Percentiles rank a stretch among this genome's conserved stretches.
Conservation (phyloP, 2,329 filamentous ascomycete species). For the Plenodomus biglobosus region DNA sequence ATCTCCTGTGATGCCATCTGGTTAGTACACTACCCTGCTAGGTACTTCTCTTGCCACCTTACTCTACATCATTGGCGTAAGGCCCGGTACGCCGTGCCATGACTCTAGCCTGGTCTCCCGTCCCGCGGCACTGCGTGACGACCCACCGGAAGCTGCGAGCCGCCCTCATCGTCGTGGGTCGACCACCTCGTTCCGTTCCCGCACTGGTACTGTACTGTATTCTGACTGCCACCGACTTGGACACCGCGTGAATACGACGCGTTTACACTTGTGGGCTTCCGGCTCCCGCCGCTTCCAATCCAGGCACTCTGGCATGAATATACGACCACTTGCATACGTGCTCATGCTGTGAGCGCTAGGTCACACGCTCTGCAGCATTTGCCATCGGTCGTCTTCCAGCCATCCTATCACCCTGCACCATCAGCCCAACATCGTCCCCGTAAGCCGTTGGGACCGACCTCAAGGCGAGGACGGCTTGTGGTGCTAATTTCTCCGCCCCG, state of each 20-base stretch:
- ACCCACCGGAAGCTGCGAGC: not conserved
- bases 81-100: too few relatives aligned
- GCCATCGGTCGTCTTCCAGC: too few relatives aligned
- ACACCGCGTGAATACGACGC: not conserved
- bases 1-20: not conserved
- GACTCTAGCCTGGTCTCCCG: too few relatives aligned
- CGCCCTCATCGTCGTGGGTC: not conserved
- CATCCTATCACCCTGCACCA: not conserved
- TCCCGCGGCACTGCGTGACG: not conserved
- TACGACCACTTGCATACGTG: not conserved
- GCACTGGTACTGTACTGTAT: not conserved
- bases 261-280: conserved; percentile 5
- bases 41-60: too few relatives aligned
- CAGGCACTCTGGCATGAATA: conserved; percentile 7
- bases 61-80: not conserved
- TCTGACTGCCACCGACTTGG: not conserved
- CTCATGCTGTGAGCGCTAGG: not conserved
- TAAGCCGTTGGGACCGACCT: conserved; percentile 1
- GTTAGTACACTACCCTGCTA: too few relatives aligned
- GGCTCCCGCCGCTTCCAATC: conserved; percentile 21
- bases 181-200: not conserved
- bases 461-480: not conserved
- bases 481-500: not conserved
- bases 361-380: not conserved
- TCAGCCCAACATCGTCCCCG: conserved; percentile 1